phyloP scores from a whole-genome alignment of 441 rosid genomes.

The Aquilaria agallochum region DNA sequence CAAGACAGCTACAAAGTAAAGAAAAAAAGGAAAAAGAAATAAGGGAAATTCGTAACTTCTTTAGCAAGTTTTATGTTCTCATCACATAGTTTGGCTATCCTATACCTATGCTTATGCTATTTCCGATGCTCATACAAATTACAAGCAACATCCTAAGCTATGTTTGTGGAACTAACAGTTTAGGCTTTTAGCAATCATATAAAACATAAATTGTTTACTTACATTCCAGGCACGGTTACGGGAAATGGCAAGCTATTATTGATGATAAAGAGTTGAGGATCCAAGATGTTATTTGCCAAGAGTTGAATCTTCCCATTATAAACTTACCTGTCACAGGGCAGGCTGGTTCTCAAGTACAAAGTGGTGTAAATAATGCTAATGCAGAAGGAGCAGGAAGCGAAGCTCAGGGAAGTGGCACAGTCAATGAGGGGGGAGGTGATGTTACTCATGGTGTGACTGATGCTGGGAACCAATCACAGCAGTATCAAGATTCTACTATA shows the following conservation, averaged over 20 bases:
- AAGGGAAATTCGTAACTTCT: no score
- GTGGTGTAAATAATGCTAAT: slow-evolving; percentile 45
- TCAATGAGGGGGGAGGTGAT: slow-evolving; percentile 43
- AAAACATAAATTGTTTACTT: slow-evolving; percentile 5
- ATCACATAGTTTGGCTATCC: not conserved
- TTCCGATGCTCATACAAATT: not conserved
- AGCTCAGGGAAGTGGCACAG: slow-evolving; percentile 42
- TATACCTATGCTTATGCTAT: slow-evolving; percentile 3
- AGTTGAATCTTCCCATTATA: slow-evolving; percentile 72
- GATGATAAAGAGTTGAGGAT: slow-evolving; percentile 88
- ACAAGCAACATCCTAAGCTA: not conserved
- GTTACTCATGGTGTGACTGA: slow-evolving; percentile 47
- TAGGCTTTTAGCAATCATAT: slow-evolving; percentile 4
- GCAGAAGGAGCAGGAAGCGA: slow-evolving; percentile 47
- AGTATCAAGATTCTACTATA: slow-evolving; percentile 46
- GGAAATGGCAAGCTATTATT: slow-evolving; percentile 99
- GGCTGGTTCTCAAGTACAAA: slow-evolving; percentile 55
- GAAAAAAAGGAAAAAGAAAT: no score
- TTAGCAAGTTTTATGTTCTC: not conserved
- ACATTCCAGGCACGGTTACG: slow-evolving; percentile 87
- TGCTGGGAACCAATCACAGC: slow-evolving; percentile 35
- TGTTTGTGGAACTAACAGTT: not conserved
- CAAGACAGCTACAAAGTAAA: no score
- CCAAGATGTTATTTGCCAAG: slow-evolving; percentile 89
- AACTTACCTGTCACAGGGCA: slow-evolving; percentile 70